A percentile compares a stretch with the other conserved stretches of the same genome.
Conservation (phyloP, 2,329 filamentous ascomycete genomes). For the Penicillium sp. region DNA sequence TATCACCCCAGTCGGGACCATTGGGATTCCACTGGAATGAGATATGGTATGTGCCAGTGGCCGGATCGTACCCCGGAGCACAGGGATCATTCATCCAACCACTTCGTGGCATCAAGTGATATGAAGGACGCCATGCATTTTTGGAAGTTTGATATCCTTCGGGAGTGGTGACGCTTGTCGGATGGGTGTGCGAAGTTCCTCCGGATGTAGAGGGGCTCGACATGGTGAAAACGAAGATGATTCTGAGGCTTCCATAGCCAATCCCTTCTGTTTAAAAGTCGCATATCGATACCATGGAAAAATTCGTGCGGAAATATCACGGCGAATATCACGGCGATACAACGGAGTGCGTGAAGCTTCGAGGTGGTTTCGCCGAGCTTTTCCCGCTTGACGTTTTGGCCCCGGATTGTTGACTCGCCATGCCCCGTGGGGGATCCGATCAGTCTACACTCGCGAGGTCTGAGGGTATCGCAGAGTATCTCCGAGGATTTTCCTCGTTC, state of each 20-base stretch:
- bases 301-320: not conserved
- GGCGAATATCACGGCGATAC: not conserved
- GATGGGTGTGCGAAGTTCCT: not conserved
- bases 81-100: constrained; percentile 7
- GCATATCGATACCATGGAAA: not conserved
- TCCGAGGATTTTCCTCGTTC: not conserved
- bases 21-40: constrained; percentile 11
- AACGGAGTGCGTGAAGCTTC: not conserved
- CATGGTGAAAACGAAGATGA: not conserved
- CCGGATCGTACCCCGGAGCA: constrained; percentile 6
- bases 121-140: not conserved
- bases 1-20: constrained; percentile 8
- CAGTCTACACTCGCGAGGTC: not conserved
- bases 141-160: not conserved
- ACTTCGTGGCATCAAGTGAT: not conserved
- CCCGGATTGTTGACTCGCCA: not conserved
- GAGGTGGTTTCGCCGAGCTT: not conserved
- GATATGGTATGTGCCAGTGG: constrained; percentile 4
- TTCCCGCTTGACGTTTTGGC: not conserved
- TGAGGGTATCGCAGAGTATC: not conserved
- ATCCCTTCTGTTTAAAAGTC: not conserved
- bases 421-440: not conserved
- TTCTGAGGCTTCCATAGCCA: not conserved
- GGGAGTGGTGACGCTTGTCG: not conserved
- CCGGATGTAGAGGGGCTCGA: not conserved